Evolutionary conservation across 192 early-diverging fungal genomes (phyloP).

Genomic region (Spizellomyces sp.): DNA sequence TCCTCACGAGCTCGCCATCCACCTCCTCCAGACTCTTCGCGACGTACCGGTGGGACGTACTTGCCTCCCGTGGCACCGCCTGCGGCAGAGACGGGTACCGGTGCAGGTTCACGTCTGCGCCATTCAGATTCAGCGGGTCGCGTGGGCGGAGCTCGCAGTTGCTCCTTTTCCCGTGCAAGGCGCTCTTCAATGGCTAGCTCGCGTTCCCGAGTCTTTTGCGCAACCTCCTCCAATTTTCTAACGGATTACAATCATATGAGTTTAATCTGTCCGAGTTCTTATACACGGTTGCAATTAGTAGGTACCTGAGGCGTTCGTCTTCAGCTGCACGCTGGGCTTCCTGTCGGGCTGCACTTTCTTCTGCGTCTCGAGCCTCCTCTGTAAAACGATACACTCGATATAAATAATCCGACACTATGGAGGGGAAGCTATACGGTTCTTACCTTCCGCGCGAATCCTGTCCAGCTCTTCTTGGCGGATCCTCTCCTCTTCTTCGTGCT

Average conservation of each 20-base stretch:
- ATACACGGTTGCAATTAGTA: constrained; percentile 15
- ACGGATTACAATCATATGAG: background rate
- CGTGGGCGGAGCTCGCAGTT: background rate
- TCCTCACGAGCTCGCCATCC: constrained; percentile 4
- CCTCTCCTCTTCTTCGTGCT: constrained; percentile 36
- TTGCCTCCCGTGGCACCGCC: constrained; percentile 11
- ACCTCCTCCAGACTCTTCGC: constrained; percentile 12
- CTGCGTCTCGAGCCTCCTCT: constrained; percentile 23
- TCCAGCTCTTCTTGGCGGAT: constrained; percentile 28
- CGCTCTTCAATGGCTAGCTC: constrained; percentile 32
- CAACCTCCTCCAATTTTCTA: constrained; percentile 28
- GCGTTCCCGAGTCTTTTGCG: constrained; percentile 28
- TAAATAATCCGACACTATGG: constrained; percentile 8
- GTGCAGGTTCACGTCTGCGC: constrained; percentile 6
- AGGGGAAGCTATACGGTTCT: background rate
- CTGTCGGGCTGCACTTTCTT: constrained; percentile 24
- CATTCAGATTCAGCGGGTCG: background rate
- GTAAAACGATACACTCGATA: constrained; percentile 5
- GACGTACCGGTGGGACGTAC: constrained; percentile 27
- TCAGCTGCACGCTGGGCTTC: constrained; percentile 36
- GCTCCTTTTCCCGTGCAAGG: constrained; percentile 9
- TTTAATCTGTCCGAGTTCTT: background rate
- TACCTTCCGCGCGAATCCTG: background rate
- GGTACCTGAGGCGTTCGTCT: constrained; percentile 18
- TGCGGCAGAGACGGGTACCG: constrained; percentile 19